phyloP scores from a whole-genome alignment of 1,139 yeast genomes.

The Nakaseomyces sp. region DNA sequence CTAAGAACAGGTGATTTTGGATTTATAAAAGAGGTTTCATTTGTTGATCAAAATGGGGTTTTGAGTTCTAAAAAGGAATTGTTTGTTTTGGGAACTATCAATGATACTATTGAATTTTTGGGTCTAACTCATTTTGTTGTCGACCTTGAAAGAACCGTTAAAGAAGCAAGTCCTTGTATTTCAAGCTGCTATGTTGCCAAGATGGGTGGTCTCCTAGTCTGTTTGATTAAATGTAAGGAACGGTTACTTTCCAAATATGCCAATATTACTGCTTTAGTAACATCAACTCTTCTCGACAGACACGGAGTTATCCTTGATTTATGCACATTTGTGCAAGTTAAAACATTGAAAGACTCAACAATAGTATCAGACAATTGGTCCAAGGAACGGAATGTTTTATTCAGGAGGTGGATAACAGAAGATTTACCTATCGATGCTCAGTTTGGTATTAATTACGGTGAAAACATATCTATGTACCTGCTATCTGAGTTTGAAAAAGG shows the following conservation, averaged over 20 bases:
- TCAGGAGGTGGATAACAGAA: slow-evolving; percentile 45
- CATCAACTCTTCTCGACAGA: slow-evolving; percentile 65
- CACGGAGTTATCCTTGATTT: slow-evolving; percentile 84
- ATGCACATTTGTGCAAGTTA: slow-evolving; percentile 61
- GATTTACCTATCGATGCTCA: slow-evolving; percentile 35
- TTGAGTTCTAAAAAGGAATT: slow-evolving; percentile 63
- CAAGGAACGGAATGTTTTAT: slow-evolving; percentile 61
- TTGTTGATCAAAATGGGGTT: slow-evolving; percentile 37
- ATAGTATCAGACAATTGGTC: slow-evolving; percentile 59
- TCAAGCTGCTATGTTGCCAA: slow-evolving; percentile 61
- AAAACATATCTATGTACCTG: slow-evolving; percentile 43
- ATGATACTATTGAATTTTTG: slow-evolving; percentile 82
- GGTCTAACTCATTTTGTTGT: slow-evolving; percentile 87
- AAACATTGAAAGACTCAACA: slow-evolving; percentile 12
- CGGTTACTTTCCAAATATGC: slow-evolving; percentile 40
- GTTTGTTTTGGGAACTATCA: slow-evolving; percentile 75
- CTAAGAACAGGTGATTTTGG: slow-evolving; percentile 93
- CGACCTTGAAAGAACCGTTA: slow-evolving; percentile 75
- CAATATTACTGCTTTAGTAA: slow-evolving; percentile 74
- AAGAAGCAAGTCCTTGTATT: slow-evolving; percentile 53
- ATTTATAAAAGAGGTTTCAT: slow-evolving; percentile 65
- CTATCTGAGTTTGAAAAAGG: slow-evolving; percentile 27
- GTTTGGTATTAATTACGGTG: slow-evolving; percentile 57
- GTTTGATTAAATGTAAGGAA: slow-evolving; percentile 61
- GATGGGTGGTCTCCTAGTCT: slow-evolving; percentile 74